These are phyloP conservation scores for Chlorella sp. DNA, from an alignment of 139 green algal species.

Conservation along the genomic window DNA sequence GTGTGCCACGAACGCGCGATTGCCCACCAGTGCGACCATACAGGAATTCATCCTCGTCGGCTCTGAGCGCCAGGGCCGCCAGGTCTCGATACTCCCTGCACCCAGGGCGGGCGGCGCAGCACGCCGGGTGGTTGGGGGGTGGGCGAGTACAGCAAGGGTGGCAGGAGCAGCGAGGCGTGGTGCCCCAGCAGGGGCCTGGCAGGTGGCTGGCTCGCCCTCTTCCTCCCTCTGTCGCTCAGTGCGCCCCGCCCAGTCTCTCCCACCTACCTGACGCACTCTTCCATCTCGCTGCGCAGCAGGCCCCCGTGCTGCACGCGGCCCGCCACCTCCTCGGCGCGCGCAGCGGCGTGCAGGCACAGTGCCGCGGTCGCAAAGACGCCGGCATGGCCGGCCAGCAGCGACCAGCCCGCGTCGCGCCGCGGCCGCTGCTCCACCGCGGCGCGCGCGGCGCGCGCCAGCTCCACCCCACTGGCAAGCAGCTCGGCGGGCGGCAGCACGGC, in stretches of 20 bases:
- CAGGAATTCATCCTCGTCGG: background rate
- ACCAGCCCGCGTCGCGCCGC: background rate
- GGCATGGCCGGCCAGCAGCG: slow-evolving; percentile 21
- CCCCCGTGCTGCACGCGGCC: background rate
- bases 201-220: no score
- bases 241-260: no score
- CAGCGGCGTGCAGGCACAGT: background rate
- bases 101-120: no score
- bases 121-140: no score
- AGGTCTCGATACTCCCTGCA: background rate
- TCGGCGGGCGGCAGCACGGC: background rate
- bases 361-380: slow-evolving; percentile 16
- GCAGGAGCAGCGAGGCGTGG: no score
- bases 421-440: background rate
- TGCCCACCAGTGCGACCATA: slow-evolving; percentile 3
- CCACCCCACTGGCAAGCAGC: background rate
- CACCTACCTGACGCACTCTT: slow-evolving; percentile 11
- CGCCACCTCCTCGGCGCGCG: background rate
- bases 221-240: no score
- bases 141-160: no score
- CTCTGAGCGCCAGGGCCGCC: background rate
- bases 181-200: no score
- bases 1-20: background rate
- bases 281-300: background rate
- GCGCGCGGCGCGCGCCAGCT: background rate